Evolutionary conservation across 176 grass and related monocot genomes (phyloP).

Genomic region (Panicum miliaceum): DNA sequence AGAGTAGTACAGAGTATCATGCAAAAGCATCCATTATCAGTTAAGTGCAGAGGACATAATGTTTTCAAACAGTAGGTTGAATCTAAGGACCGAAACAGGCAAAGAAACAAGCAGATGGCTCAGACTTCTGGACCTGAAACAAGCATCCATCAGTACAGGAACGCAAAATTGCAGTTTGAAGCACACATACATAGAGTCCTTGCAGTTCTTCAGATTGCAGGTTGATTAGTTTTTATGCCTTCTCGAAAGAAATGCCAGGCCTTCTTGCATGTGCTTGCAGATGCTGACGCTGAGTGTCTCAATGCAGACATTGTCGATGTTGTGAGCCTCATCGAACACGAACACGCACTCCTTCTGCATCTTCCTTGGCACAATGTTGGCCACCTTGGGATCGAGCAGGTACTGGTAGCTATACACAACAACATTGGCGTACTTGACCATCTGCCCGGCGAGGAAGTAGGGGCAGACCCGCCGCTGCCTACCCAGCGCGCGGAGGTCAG

Average conservation of each 20-base stretch:
- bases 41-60: neutral
- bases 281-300: slow-evolving; percentile 87
- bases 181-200: neutral
- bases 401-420: slow-evolving; percentile 99
- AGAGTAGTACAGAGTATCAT: neutral
- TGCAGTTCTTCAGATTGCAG: neutral
- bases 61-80: neutral
- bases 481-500: slow-evolving; percentile 71
- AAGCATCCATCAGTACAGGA: neutral
- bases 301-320: slow-evolving; percentile 97
- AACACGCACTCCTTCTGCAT: slow-evolving; percentile 96
- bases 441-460: slow-evolving; percentile 91
- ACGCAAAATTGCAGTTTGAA: neutral
- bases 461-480: slow-evolving; percentile 79
- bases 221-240: neutral
- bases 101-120: neutral
- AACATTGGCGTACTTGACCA: slow-evolving; percentile 84
- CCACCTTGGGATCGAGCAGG: slow-evolving; percentile 92
- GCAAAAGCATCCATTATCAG: neutral
- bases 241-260: neutral
- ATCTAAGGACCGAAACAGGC: neutral
- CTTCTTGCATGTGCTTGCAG: slow-evolving; percentile 85
- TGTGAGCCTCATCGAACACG: slow-evolving; percentile 95
- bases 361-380: slow-evolving; percentile 81
- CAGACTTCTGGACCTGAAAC: neutral